Evolutionary conservation across 768 basidiomycete genomes (phyloP), one percentile per base, ranked within the genome.

Genomic region (Tricholoma furcatifolium): DNA sequence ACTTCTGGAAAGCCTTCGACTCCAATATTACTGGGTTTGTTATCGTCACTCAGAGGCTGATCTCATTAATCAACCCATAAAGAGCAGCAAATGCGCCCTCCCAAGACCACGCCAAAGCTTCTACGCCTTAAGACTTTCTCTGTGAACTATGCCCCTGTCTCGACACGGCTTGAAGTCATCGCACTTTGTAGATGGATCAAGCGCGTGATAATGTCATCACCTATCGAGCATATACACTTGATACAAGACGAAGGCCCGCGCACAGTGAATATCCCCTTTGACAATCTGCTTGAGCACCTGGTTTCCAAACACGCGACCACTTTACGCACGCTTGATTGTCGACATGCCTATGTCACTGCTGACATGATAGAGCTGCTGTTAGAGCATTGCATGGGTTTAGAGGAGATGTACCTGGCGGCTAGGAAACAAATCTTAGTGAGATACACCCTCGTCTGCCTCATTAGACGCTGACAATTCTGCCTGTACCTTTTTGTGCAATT

Each of bases 11-110:
- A 56, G 55, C 0, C 63, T 81, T 0, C 66, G 76, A 20, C 60
- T 83, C 35, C 72, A 71, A 24, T 81, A 85, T 64, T 83, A 82
- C 56, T 68, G 75, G 65, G 83, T 77, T 61, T 32, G 76, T 31
- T 14, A 10, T 32, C 15, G 21, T 27, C 20, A 9, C 24, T 35
- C 11, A 46, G 12, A 30, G 40, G 39, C 27, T 39, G 15, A 27
- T 4, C 35, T 47, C n/a, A 51, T 24, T 50, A 15, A 23, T 15
- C 17, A 2, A 10, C 20, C 21, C 43, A 43, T 38, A 12, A 38
- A 35, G 41, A 45, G 36, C 54, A 78, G 74, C 77, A 83, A 79
- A 69, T 81, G 50, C 73, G 70, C 43, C 41, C 60, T 5, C 70
- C 74, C 0, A 61, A 59, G 3, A 54, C 44, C 3, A 54, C 51